Conservation (phyloP, 2,329 filamentous ascomycete species). For the Colletotrichum neosansevieriae region DNA sequence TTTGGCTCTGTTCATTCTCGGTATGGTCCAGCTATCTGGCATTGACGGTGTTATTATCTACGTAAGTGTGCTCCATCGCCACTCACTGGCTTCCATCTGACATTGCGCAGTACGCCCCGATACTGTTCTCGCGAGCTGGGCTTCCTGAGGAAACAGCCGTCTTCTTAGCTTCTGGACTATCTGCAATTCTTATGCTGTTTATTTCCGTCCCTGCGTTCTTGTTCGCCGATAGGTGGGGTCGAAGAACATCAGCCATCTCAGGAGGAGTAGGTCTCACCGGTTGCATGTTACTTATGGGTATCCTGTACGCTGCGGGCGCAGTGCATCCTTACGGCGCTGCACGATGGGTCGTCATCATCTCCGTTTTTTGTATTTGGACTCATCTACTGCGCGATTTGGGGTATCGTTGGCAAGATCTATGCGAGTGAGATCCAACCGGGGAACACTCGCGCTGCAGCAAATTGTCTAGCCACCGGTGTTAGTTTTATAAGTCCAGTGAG, state of each 20-base stretch:
- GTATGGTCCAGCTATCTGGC: conserved; percentile 70
- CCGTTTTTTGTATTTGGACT: conserved; percentile 62
- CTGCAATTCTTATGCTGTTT: conserved; percentile 69
- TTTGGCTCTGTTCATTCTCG: conserved; percentile 68
- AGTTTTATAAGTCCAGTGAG: no score
- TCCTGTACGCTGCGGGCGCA: conserved; percentile 60
- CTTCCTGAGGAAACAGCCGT: conserved; percentile 64
- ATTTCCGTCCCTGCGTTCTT: conserved; percentile 68
- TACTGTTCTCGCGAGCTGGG: conserved; percentile 71
- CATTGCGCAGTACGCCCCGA: conserved; percentile 65
- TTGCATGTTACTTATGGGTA: conserved; percentile 66
- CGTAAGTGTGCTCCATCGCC: conserved; percentile 50
- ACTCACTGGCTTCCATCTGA: neutral
- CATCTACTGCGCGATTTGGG: conserved; percentile 50
- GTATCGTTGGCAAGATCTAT: no score
- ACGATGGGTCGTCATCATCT: conserved; percentile 63
- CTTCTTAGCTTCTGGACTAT: conserved; percentile 72
- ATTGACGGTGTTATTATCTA: conserved; percentile 75
- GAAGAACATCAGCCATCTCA: conserved; percentile 64
- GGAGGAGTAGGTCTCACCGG: conserved; percentile 63
- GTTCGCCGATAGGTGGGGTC: conserved; percentile 68
- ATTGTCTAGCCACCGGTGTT: no score
- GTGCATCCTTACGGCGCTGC: conserved; percentile 53
- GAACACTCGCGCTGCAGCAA: no score
- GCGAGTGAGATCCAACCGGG: no score